Base-by-base conservation (phyloP, 768 basidiomycete species). In the Amanita fuliginea region DNA sequence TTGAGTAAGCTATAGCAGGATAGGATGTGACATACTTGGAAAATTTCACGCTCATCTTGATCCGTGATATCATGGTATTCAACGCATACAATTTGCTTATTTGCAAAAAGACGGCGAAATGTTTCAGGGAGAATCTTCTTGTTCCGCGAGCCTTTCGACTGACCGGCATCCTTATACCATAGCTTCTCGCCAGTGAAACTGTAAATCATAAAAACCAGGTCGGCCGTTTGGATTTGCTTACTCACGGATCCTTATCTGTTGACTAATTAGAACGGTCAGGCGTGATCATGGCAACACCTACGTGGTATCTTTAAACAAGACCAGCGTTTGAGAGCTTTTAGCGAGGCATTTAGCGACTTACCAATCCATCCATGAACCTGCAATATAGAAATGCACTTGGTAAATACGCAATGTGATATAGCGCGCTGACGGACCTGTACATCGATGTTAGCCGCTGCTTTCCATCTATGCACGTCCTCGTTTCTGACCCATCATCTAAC, bases 391-490 rank as follows among this genome's bases (percentile, higher is more conserved):
- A 24, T 13, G 22, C 11, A 36, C 10, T 18, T 5, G 19, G 44
- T 18, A 47, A 4, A 22, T 7, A 21, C 52, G 53, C 21, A 21
- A 21, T 3, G 33, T 33, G 28, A 50, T 19, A 26, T 26, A 44
- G 42, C 6, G 30, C 4, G 36, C 2, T 36, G 28, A 64, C 78
- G 13, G 55, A 83, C 84, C 75, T 68, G 41, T 79, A 71, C 42
- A 91, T 81, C 0, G 84, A 86, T 0, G 85, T 88, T 42, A 88
- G 60, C 21, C 88, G 67, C 59, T 91, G 88, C 58, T 91, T 91
- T 14, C 88, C 88, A 56, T 88, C 86, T 6, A 86, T 84, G 56
- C 83, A 86, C 1, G 77, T 78, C 55, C 77, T 77, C 3, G 66
- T 70, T 57, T 86, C 84, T 0, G 74, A 65, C 0, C 86, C 86